phyloP scores from a whole-genome alignment of 1,284 basidiomycete species.

The Schizophyllum commune region DNA sequence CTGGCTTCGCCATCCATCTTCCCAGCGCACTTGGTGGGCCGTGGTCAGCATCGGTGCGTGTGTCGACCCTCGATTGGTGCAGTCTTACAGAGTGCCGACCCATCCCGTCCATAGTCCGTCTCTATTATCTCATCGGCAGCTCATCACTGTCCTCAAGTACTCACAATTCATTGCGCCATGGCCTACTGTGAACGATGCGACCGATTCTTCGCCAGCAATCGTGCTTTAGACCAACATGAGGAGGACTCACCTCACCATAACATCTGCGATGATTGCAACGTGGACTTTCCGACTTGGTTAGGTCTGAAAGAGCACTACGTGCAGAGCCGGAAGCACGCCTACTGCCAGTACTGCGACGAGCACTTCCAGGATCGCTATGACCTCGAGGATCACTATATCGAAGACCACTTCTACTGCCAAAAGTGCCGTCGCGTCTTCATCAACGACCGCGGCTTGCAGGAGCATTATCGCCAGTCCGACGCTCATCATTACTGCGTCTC shows the following conservation, averaged over 20 bases:
- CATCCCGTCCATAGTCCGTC: no score
- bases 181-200: constrained; percentile 26
- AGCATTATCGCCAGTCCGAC: constrained; percentile 37
- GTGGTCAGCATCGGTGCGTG: no score
- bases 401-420: constrained; percentile 32
- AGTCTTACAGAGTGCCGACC: no score
- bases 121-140: no score
- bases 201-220: constrained; percentile 17
- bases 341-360: constrained; percentile 35
- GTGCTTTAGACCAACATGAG: constrained; percentile 21
- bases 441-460: constrained; percentile 27
- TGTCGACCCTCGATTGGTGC: no score
- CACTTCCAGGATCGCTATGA: constrained; percentile 22
- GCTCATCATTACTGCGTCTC: constrained; percentile 37
- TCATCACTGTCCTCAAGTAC: no score
- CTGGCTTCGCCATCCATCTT: no score
- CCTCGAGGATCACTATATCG: constrained; percentile 25
- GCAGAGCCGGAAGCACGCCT: constrained; percentile 29
- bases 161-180: no score
- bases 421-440: constrained; percentile 33
- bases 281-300: constrained; percentile 24
- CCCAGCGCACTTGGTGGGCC: no score
- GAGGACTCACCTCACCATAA: constrained; percentile 21
- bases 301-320: constrained; percentile 31
- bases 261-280: constrained; percentile 26